Conservation (phyloP, 805 yeast species). For the Yarrowia bubula region DNA sequence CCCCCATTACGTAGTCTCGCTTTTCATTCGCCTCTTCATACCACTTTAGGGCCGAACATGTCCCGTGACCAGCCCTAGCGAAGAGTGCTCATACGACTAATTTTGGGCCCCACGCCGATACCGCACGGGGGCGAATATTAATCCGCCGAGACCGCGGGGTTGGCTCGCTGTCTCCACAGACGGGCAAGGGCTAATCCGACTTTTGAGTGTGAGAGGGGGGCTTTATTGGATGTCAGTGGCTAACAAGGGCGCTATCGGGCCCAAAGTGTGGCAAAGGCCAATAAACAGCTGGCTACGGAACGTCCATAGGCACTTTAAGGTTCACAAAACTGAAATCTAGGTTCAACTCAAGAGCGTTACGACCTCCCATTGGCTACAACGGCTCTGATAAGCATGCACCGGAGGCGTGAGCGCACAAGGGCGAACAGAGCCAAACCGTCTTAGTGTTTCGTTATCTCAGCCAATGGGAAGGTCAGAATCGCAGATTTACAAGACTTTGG, state of each 20-base stretch:
- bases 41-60: slow-evolving; percentile 1
- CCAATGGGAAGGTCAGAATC: slow-evolving; percentile 19
- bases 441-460: slow-evolving; percentile 26
- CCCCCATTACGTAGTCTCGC: neutral
- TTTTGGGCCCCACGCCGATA: neutral
- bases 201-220: neutral
- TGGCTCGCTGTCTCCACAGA: neutral
- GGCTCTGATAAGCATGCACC: slow-evolving; percentile 26
- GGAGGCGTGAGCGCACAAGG: slow-evolving; percentile 22
- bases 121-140: neutral
- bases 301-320: neutral
- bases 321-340: slow-evolving; percentile 18
- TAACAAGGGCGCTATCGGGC: neutral
- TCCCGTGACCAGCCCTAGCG: slow-evolving; percentile 15
- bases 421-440: neutral
- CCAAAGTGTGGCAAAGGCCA: slow-evolving; percentile 7
- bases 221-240: neutral
- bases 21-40: neutral
- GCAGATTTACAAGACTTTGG: neutral
- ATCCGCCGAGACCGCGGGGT: neutral
- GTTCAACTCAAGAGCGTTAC: neutral
- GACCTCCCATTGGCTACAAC: slow-evolving; percentile 15
- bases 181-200: neutral
- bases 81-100: neutral
- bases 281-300: neutral